Evolutionary conservation across 345 rosid species (phyloP), one percentile per base, ranked within the genome.

Genomic region (Turritis glabra): DNA sequence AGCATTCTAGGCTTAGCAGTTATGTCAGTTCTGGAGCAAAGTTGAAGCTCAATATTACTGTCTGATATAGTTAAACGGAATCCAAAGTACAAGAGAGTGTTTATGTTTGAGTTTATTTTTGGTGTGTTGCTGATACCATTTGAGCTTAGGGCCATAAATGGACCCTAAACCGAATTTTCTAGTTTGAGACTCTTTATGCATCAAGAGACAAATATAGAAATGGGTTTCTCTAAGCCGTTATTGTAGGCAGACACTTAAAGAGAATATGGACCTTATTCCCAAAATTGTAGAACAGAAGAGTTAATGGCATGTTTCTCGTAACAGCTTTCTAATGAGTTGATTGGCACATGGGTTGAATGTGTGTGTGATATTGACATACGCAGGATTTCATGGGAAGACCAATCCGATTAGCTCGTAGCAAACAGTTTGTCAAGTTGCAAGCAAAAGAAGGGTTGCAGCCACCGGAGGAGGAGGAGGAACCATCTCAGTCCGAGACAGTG

Each of bases 341-440:
- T 13, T 40, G 38, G 4, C 38, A 35, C 38, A 30, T 37, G 51
- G 35, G 76, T 15, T 60, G 38, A 29, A 52, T 53, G 43, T 64
- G 64, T 30, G 43, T 54, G 47, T 27, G 10, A 63, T 40, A 21
- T 54, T 40, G 11, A 37, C 35, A 38, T 26, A 54, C 33, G 35
- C 83, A 92, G 97, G 75, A 64, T 18, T 85, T 92, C 35, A 81
- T 81, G 86, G 96, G 92, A 72, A 84, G 93, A 60, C 89, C 86
- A 54, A 62, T 92, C 64, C 80, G 93, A 74, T 83, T 89, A 55
- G 88, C 87, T 57, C 85, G 83, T 12, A 83, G 97, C 83, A 82
- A 78, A 85, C 97, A 87, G 73, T 89, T 92, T 77, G 88, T 85
- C 48, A 89, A 84, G 78, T 64, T 76, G 67, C 81, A 53, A 69